Conservation (phyloP, 1,284 basidiomycete genomes). For the Heimioporus retisporus region DNA sequence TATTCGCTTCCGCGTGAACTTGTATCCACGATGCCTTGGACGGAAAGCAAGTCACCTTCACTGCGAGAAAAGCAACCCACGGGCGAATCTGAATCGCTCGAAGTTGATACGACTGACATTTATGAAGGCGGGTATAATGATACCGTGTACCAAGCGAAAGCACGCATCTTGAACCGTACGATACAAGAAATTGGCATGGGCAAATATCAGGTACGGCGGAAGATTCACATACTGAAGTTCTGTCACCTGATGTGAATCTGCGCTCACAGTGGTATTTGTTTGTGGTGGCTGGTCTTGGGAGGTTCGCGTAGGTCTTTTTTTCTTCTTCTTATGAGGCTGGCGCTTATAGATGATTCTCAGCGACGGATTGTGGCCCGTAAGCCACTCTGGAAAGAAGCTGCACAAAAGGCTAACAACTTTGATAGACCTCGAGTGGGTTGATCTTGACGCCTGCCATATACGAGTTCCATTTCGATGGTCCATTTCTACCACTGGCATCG, state of each 20-base stretch:
- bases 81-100: background rate
- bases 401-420: background rate
- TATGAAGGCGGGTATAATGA: slow-evolving; percentile 59
- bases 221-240: too few relatives aligned
- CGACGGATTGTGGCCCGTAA: slow-evolving; percentile 61
- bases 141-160: slow-evolving; percentile 67
- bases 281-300: slow-evolving; percentile 73
- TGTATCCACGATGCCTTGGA: background rate
- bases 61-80: background rate
- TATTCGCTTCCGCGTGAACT: slow-evolving; percentile 3
- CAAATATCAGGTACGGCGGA: slow-evolving; percentile 64
- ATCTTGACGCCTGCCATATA: slow-evolving; percentile 66
- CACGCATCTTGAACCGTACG: slow-evolving; percentile 62
- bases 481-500: slow-evolving; percentile 67
- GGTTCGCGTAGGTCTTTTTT: slow-evolving; percentile 65
- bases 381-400: slow-evolving; percentile 22
- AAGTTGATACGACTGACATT: slow-evolving; percentile 32
- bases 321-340: slow-evolving; percentile 15
- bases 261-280: slow-evolving; percentile 64
- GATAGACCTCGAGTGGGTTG: slow-evolving; percentile 61
- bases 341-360: slow-evolving; percentile 29
- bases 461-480: slow-evolving; percentile 66
- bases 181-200: slow-evolving; percentile 77
- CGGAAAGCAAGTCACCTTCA: background rate
- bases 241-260: background rate